Evolutionary conservation across 805 yeast species (phyloP), one percentile per base, ranked within the genome.

Genomic region (Metschnikowia bowlesiae): DNA sequence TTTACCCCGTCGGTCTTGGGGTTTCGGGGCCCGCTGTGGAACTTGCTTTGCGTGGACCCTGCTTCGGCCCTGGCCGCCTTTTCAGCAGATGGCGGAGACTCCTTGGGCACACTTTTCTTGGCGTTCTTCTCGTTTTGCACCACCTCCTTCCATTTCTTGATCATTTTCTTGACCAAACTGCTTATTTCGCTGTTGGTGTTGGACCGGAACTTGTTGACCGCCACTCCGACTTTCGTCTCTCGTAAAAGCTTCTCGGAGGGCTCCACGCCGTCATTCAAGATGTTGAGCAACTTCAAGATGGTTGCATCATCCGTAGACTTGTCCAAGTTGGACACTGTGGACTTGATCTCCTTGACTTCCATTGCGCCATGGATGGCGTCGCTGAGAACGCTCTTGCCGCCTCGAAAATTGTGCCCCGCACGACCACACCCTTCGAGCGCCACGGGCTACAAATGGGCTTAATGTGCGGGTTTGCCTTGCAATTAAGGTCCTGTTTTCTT

Each of bases 181-280:
- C 85, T 74, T 42, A 94, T 79, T 58, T 90, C 95, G 22, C 78
- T 54, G 66, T 87, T 88, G 31, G 69, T 62, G 43, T 83, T 82
- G 8, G 87, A 70, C 56, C 96, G 82, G 61, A 87, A 82, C 68
- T 89, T 90, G 71, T 94, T 94, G 39, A 94, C 97, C 8, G 91
- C 92, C 14, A 94, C 92, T 56, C 99, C 99, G n/a, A 94, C 92
- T 67, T 89, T 90, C 8, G 99, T 94, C 62, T 92, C 96, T 61
- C 97, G 80, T 46, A 92, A 75, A 34, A 92, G 74, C 64, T 83
- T 81, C 63, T 92, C 98, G 1, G 95, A 84, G 8, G 98, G 97
- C 58, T 75, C 74, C 47, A 89, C 87, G 10, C 87, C 88, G 50
- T 77, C 80, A 57, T 85, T 83, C 53, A 92, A 71, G 26, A 79